Base-by-base conservation (phyloP, 495 filamentous ascomycete genomes). In the Geopyxis carbonaria region DNA sequence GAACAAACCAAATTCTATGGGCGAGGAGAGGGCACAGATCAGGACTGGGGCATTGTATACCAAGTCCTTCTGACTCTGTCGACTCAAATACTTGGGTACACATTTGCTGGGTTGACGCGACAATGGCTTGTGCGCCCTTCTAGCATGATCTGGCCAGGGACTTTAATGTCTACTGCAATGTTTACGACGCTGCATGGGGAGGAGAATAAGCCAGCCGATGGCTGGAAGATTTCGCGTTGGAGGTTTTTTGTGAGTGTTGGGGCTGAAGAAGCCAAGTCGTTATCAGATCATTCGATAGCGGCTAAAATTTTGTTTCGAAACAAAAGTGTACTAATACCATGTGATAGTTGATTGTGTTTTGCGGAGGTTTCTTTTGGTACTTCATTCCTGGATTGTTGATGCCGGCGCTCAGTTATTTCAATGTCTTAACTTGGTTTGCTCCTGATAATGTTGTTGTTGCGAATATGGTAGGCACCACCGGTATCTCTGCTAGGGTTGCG, bases 131-230 rank as follows among this genome's bases (percentile, higher is more conserved):
- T 91, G 11, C 69, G 76, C 5, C 85, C 85, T 4, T 75, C 78
- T 30, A 76, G 80, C 13, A 92, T 93, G 82, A 78, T 93, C 11
- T 93, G 85, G 85, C 85, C 86, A 0, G 75, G 76, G 31, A 86
- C 84, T 3, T 64, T 93, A 22, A 82, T 85, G 57, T 86, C 84
- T 30, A 78, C 83, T 1, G 77, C 84, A 29, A 80, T 93, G 65
- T 78, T 93, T 46, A 75, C 72, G 2, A 86, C 84, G 0, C 63
- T 93, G 16, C 86, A 93, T 54, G 85, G 80, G 34, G 74, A 78
- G 38, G 73, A 78, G 34, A 92, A 92, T 51, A 68, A 68, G 31
- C 59, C 73, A 13, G 85, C 84, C 3, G 76, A 91, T 61, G 83
- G 85, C 2, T 93, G 85, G 85, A 65, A 46, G 10, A 79, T 93